Evolutionary conservation across 2,329 filamentous ascomycete genomes (phyloP), one percentile per base, ranked within the genome.

Genomic region (Purpureocillium takamizusanense): DNA sequence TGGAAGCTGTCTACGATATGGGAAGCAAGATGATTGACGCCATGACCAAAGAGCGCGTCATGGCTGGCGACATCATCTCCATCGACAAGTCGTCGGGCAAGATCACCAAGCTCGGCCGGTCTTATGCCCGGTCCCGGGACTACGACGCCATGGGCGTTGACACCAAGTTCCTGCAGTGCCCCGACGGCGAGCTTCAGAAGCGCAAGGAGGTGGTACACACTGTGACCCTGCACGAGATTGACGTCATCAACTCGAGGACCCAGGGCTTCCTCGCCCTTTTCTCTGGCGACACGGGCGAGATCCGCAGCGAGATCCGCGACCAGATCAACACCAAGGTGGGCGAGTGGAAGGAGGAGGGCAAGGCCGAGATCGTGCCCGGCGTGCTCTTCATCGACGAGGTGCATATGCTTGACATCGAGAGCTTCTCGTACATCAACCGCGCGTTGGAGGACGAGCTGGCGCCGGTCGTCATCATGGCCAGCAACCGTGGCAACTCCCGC

Each of bases 1-100:
- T 98, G 92, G 92, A 98, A 66, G 95, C 92, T 11, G 86, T 98
- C 49, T 98, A 97, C 67, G 92, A 98, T 56, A 95, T 98, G 89
- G 92, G 92, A 48, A 90, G 85, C 50, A 97, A 97, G 68, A 97
- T 98, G 92, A 98, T 98, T 50, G 92, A 98, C 59, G 88, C 88
- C 48, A 95, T 98, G 88, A 95, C 89, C 50, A 97, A 97, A 66
- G 92, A 98, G 70, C 90, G 94, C 54, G 87, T 98, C 48, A 95
- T 97, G 82, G 92, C 92, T 4, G 92, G 92, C 52, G 92, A 98
- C 60, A 92, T 98, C 50, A 94, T 98, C 54, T 94, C 86, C 41
- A 97, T 98, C 52, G 92, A 98, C 71, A 98, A 98, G 69, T 89
- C 90, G 0, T 95, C 88, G 2, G 92, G 92, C 48, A 95, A 95